A percentile compares a stretch with the other conserved stretches of the same genome.
Evolutionary conservation across 2,329 filamentous ascomycete species (phyloP).

Genomic region (Apiospora kogelbergensis): DNA sequence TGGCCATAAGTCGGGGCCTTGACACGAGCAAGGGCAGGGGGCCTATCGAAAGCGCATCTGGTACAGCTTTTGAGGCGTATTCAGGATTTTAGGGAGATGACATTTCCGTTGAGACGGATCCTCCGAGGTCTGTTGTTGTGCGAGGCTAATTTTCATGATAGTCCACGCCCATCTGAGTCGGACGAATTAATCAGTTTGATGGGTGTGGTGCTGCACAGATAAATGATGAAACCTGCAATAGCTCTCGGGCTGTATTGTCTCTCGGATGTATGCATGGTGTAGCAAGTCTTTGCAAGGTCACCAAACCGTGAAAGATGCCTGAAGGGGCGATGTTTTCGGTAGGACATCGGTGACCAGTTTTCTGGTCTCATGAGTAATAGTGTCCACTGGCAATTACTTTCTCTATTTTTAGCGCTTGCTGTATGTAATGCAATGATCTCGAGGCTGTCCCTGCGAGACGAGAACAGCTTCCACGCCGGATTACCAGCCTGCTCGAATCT

Average conservation of each 20-base stretch:
- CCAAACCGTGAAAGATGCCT: not conserved
- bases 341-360: not conserved
- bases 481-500: not conserved
- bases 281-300: not conserved
- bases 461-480: not conserved
- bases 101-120: not conserved
- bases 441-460: not conserved
- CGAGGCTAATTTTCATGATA: not conserved
- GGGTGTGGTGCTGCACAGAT: not conserved
- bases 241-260: not conserved
- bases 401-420: not conserved
- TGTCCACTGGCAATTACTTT: not conserved
- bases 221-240: not conserved
- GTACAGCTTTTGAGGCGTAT: not conserved
- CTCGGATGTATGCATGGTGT: too few species aligned
- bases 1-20: not conserved
- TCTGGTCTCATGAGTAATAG: not conserved
- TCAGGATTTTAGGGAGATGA: not conserved
- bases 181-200: not conserved
- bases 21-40: not conserved
- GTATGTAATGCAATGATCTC: conserved; percentile 2
- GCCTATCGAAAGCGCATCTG: not conserved
- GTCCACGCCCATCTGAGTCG: not conserved
- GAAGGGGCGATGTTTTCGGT: not conserved
- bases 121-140: not conserved